Conservation (phyloP, 768 basidiomycete genomes). For the Sporobolomyces roseus region DNA sequence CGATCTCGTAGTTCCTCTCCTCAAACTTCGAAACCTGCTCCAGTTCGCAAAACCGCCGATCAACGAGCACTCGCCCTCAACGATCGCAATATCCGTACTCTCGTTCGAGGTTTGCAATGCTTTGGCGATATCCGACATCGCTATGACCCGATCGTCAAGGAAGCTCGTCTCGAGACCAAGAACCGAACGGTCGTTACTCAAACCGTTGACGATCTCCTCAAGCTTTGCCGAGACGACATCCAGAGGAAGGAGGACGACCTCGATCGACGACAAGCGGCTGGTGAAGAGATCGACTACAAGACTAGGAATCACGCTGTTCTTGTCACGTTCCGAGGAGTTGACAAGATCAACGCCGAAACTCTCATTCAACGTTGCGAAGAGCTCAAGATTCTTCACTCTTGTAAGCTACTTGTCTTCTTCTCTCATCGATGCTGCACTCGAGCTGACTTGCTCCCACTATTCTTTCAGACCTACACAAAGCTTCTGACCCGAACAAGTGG, state of each 20-base stretch:
- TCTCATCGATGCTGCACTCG: background rate
- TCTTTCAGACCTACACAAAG: conserved; percentile 49
- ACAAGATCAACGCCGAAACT: conserved; percentile 96
- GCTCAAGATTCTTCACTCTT: conserved; percentile 77
- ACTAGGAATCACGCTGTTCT: conserved; percentile 97
- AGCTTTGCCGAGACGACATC: conserved; percentile 75
- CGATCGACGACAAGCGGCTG: conserved; percentile 66
- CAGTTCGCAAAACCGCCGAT: conserved; percentile 79
- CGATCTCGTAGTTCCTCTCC: conserved; percentile 55
- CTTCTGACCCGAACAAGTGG: conserved; percentile 78
- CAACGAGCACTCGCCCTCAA: conserved; percentile 96
- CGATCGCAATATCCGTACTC: conserved; percentile 91
- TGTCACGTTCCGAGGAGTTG: conserved; percentile 79
- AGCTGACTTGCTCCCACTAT: background rate
- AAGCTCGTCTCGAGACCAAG: conserved; percentile 87
- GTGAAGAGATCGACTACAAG: conserved; percentile 83
- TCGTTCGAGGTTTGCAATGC: conserved; percentile 89
- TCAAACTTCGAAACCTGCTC: conserved; percentile 55
- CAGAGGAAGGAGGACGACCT: conserved; percentile 72
- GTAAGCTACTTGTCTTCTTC: conserved; percentile 25
- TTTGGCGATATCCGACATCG: conserved; percentile 97
- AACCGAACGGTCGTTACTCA: conserved; percentile 87
- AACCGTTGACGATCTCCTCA: conserved; percentile 86
- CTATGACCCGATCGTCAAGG: conserved; percentile 84
- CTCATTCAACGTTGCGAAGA: conserved; percentile 84